Conservation (phyloP, 2,329 filamentous ascomycete genomes). For the Graphiopsis chlorocephala region DNA sequence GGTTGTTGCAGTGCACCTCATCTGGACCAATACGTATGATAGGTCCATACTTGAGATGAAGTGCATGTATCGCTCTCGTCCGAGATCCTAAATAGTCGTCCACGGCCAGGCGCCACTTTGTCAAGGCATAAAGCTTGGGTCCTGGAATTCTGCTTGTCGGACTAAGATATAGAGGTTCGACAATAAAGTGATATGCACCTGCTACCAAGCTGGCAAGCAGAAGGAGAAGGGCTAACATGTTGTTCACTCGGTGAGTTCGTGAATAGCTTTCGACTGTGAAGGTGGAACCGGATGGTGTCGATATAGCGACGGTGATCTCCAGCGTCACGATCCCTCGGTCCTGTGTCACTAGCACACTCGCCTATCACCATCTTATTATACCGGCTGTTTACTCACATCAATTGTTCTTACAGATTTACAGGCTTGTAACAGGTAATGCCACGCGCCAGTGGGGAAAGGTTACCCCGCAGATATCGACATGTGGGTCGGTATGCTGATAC, state of each 20-base stretch:
- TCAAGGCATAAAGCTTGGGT: constrained; percentile 41
- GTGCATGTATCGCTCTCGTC: constrained; percentile 40
- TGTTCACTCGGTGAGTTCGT: not conserved
- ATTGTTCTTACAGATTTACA: not conserved
- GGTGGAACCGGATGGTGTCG: not conserved
- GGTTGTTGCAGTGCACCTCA: constrained; percentile 45
- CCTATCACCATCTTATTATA: constrained; percentile 6
- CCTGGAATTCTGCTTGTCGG: constrained; percentile 34
- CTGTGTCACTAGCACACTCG: not conserved
- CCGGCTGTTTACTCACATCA: not conserved
- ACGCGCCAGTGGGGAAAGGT: not conserved
- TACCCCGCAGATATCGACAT: constrained; percentile 2
- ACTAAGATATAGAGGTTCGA: constrained; percentile 20
- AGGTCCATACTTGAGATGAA: constrained; percentile 48
- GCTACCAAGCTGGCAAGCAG: not conserved
- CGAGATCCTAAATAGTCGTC: constrained; percentile 46
- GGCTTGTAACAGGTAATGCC: not conserved
- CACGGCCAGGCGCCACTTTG: constrained; percentile 46
- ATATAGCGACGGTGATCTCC: not conserved
- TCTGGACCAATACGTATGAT: constrained; percentile 49
- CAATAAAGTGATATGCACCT: constrained; percentile 8
- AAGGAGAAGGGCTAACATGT: not conserved
- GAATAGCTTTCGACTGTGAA: not conserved
- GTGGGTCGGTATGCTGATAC: constrained; percentile 5
- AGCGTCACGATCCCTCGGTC: not conserved